These are phyloP conservation scores for Sechiopsis laciniata DNA, from an alignment of 306 rosid genomes.

Conservation along the genomic window DNA sequence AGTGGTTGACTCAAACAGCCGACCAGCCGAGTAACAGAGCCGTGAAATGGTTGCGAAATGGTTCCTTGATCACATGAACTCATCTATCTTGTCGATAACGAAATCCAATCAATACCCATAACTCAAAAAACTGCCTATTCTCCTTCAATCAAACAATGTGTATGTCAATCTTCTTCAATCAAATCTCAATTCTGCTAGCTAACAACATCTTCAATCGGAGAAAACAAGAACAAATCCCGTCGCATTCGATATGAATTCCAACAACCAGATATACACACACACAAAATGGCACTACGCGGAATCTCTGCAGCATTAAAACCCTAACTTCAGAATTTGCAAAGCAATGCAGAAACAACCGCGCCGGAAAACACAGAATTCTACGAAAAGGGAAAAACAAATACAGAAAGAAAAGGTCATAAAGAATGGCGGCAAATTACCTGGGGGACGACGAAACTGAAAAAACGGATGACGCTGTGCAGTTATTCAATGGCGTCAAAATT, in stretches of 20 bases:
- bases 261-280: neutral
- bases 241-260: neutral
- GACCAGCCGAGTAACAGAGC: slow-evolving; percentile 35
- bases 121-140: slow-evolving; percentile 2
- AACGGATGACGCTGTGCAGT: neutral
- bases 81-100: slow-evolving; percentile 35
- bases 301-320: slow-evolving; percentile 18
- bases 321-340: slow-evolving; percentile 17
- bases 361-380: neutral
- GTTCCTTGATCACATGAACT: slow-evolving; percentile 45
- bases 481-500: slow-evolving; percentile 9
- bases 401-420: neutral
- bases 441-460: slow-evolving; percentile 2
- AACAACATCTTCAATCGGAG: slow-evolving; percentile 5
- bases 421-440: slow-evolving; percentile 19
- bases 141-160: neutral
- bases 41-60: slow-evolving; percentile 31
- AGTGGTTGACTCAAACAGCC: slow-evolving; percentile 39
- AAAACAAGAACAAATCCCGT: neutral
- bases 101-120: slow-evolving; percentile 13
- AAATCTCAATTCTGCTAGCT: neutral
- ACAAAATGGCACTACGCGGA: neutral
- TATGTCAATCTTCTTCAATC: slow-evolving; percentile 6
- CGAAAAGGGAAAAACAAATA: neutral
- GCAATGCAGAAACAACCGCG: slow-evolving; percentile 19